Evolutionary conservation across 83 land plant species (phyloP), one percentile per base, ranked within the genome.

Genomic region (Thuja plicata): DNA sequence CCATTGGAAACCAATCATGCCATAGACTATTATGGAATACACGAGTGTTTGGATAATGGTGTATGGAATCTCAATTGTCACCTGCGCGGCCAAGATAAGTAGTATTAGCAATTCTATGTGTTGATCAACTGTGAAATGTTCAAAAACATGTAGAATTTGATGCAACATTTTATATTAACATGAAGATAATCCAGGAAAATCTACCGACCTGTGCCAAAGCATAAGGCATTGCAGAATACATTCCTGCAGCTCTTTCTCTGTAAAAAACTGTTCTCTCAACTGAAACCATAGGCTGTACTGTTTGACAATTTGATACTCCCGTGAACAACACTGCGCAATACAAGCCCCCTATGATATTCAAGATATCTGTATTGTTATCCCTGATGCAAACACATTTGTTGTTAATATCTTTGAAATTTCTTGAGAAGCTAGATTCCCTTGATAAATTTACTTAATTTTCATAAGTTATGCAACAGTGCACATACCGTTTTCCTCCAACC

Each of bases 11-110:
- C 89, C 78, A 84, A 94, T 89, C 94, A 92, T 91, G 43, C 88
- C 57, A 48, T 92, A 95, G 2, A 90, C 87, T 41, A 94, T 88
- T 32, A 90, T 13, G 37, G 87, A 85, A 76, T 85, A 93, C 16
- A 86, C 21, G 48, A 87, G 11, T 10, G 90, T 45, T 86, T 95
- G 94, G 83, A 90, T 1, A 82, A 92, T 89, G 71, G 91, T 27
- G 60, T 92, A 95, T 11, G 96, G 96, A 7, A 94, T 88, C 91
- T 95, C 95, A 27, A 93, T 89, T 24, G 82, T 16, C 15, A 94
- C 93, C 93, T 94, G 92, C 86, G 1, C 3, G 12, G 30, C 43
- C 79, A 76, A 76, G 3, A 76, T 15, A 76, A 34, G 15, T 4
- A 10, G 40, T 76, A 12, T 76, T 13, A 70, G 9, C 32, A 57